Evolutionary conservation across 139 green algal genomes (phyloP).

Genomic region (Coelastrella sp.): DNA sequence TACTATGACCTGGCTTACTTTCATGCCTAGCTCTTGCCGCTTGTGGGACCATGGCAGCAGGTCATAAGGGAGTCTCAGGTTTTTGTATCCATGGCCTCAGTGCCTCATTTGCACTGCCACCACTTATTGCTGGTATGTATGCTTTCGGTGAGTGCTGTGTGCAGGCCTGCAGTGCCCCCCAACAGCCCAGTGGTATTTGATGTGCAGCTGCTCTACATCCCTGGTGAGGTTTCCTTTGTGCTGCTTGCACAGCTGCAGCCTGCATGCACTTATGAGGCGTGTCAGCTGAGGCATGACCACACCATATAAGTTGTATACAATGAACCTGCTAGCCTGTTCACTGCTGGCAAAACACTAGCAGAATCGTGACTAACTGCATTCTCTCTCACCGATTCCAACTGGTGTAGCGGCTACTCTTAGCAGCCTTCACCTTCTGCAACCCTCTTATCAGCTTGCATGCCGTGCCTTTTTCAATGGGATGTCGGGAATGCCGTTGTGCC

Average conservation of each 20-base stretch:
- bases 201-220: slow-evolving; percentile 92
- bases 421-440: no score
- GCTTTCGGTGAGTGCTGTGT: neutral
- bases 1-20: no score
- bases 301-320: neutral
- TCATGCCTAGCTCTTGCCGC: no score
- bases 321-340: no score
- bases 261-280: neutral
- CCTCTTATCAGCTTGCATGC: no score
- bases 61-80: no score
- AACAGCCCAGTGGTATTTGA: slow-evolving; percentile 92
- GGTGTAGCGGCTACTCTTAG: no score
- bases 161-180: slow-evolving; percentile 83
- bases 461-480: neutral
- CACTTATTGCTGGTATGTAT: neutral
- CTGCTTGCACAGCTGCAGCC: neutral
- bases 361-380: no score
- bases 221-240: slow-evolving; percentile 56
- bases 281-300: neutral
- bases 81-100: no score
- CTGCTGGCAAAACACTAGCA: neutral
- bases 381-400: no score
- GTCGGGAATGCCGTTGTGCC: neutral
- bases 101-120: neutral
- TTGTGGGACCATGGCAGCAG: no score